Percentiles rank a stretch among this genome's conserved stretches.
phyloP scores from a whole-genome alignment of 2,329 filamentous ascomycete genomes.

The Spiromastix sp. region DNA sequence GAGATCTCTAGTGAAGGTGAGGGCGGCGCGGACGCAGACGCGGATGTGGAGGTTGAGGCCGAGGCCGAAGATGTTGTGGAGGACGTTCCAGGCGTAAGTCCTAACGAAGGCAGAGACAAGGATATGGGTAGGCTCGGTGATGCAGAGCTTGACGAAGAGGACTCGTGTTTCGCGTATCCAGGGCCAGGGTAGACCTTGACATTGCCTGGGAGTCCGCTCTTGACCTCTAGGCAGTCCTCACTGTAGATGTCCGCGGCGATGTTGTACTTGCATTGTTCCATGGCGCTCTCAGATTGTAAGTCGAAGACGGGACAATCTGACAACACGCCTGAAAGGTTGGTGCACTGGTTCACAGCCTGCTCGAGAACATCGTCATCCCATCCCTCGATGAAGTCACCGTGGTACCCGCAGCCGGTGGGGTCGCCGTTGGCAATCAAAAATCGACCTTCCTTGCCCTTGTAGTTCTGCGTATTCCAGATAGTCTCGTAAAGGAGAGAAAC shows the following conservation, averaged over 20 bases:
- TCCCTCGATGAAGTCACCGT: constrained; percentile 71
- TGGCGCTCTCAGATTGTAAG: constrained; percentile 49
- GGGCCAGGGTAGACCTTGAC: constrained; percentile 39
- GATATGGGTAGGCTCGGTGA: neutral
- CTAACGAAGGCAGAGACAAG: no score
- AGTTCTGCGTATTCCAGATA: constrained; percentile 66
- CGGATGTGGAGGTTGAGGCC: neutral
- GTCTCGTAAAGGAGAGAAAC: constrained; percentile 76
- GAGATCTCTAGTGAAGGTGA: neutral
- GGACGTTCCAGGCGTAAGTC: no score
- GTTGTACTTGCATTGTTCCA: constrained; percentile 52
- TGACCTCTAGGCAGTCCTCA: constrained; percentile 51
- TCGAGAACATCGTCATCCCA: constrained; percentile 64
- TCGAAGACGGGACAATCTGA: constrained; percentile 66
- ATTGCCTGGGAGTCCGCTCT: constrained; percentile 56
- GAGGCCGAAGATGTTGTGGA: neutral
- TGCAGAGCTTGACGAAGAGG: neutral
- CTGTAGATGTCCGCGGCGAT: constrained; percentile 43
- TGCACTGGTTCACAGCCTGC: constrained; percentile 64
- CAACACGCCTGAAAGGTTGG: constrained; percentile 56
- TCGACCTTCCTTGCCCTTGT: constrained; percentile 50
- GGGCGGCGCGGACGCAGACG: neutral
- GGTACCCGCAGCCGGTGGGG: constrained; percentile 60
- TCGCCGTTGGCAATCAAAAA: constrained; percentile 76
- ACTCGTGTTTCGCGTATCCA: constrained; percentile 15